These are phyloP conservation scores for Plasmopara halstedii DNA, from an alignment of 352 stramenopile genomes.

Conservation along the genomic window DNA sequence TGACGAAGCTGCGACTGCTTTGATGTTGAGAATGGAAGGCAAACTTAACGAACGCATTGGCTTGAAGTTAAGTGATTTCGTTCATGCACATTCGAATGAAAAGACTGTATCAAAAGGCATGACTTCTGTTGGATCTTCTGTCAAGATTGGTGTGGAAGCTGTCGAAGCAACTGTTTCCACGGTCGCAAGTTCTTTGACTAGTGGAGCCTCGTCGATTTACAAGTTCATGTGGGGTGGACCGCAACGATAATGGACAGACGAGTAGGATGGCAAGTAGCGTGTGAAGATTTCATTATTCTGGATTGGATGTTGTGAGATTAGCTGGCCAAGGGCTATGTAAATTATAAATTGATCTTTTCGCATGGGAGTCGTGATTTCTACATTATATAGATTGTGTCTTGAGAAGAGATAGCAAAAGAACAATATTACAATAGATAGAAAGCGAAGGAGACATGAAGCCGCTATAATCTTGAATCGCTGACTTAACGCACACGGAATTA, in stretches of 20 bases:
- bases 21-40: conserved; percentile 81
- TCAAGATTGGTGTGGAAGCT: conserved; percentile 75
- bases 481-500: no score
- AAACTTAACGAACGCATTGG: conserved; percentile 85
- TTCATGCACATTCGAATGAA: conserved; percentile 78
- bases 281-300: no score
- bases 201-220: conserved; percentile 70
- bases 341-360: no score
- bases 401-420: no score
- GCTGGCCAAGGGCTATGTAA: no score
- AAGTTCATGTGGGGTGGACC: conserved; percentile 72
- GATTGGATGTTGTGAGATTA: no score
- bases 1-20: conserved; percentile 67
- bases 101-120: conserved; percentile 82
- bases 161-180: conserved; percentile 69
- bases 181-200: conserved; percentile 69
- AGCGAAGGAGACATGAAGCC: no score
- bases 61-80: conserved; percentile 80
- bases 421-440: no score
- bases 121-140: conserved; percentile 64
- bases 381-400: no score
- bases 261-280: no score
- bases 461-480: no score
- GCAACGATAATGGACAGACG: conserved; percentile 25
- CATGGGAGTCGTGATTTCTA: no score